phyloP scores from a whole-genome alignment of 768 basidiomycete genomes.

The Podaxis sp. region DNA sequence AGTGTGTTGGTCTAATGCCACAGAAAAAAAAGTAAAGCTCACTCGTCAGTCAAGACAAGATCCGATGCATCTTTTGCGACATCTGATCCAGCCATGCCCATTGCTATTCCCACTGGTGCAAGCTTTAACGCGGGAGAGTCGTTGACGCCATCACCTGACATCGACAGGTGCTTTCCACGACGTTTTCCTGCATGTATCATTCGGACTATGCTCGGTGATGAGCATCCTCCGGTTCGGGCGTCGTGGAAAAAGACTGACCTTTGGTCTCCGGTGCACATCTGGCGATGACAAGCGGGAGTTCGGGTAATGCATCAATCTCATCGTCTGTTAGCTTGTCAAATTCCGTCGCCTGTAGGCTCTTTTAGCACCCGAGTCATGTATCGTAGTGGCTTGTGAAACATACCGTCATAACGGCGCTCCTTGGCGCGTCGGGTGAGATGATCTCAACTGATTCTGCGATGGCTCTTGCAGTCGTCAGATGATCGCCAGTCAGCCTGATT shows the following conservation, averaged over 20 bases:
- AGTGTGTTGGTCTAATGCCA: background rate
- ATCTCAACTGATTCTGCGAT: conserved; percentile 52
- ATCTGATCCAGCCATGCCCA: conserved; percentile 55
- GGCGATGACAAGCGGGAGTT: conserved; percentile 58
- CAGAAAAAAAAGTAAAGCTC: conserved; percentile 7
- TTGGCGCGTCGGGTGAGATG: conserved; percentile 35
- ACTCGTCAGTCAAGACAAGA: conserved; percentile 58
- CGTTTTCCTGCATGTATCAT: conserved; percentile 62
- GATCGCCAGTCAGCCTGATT: conserved; percentile 51
- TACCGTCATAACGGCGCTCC: conserved; percentile 39
- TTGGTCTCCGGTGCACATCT: conserved; percentile 56
- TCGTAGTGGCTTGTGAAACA: no score
- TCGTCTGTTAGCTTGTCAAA: conserved; percentile 54
- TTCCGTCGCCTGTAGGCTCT: conserved; percentile 21
- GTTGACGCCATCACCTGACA: conserved; percentile 61
- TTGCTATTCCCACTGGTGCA: conserved; percentile 55
- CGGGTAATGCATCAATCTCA: conserved; percentile 45
- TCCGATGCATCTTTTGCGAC: conserved; percentile 56
- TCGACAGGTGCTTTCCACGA: conserved; percentile 48
- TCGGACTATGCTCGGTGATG: conserved; percentile 25
- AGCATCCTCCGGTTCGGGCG: no score
- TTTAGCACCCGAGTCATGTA: no score
- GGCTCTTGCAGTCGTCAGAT: conserved; percentile 49
- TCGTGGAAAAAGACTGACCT: conserved; percentile 19
- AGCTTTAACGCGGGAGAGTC: conserved; percentile 57